phyloP scores from a whole-genome alignment of 345 rosid species.

The Microcos paniculata region DNA sequence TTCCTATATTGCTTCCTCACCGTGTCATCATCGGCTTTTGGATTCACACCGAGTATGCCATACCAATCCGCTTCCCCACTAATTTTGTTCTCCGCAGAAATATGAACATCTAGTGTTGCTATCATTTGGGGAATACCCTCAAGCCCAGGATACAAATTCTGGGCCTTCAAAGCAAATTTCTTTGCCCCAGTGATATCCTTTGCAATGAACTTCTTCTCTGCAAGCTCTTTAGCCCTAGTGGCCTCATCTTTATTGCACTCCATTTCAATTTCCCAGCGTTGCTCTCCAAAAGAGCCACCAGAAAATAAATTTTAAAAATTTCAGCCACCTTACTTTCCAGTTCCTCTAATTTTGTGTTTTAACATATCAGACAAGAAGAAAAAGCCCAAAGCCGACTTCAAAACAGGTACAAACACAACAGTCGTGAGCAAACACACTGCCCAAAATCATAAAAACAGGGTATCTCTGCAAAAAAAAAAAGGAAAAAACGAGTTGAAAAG shows the following conservation, averaged over 20 bases:
- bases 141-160: constrained; percentile 53
- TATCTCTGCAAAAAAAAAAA: background rate
- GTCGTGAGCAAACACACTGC: constrained; percentile 8
- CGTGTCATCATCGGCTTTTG: constrained; percentile 50
- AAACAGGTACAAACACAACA: background rate
- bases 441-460: background rate
- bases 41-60: constrained; percentile 50
- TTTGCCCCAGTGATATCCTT: constrained; percentile 59
- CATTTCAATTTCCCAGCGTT: constrained; percentile 30
- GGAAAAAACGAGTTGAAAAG: background rate
- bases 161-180: constrained; percentile 73
- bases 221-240: constrained; percentile 59
- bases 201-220: constrained; percentile 55
- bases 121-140: constrained; percentile 61
- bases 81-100: constrained; percentile 47
- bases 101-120: constrained; percentile 49
- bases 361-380: background rate
- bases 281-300: constrained; percentile 2
- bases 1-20: constrained; percentile 61
- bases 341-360: background rate
- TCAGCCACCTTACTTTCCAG: constrained; percentile 5
- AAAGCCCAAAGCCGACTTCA: background rate
- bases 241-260: constrained; percentile 80
- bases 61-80: constrained; percentile 59
- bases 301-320: background rate